phyloP scores from a whole-genome alignment of 1,284 basidiomycete species.

The Uromyces viciae-fabae region DNA sequence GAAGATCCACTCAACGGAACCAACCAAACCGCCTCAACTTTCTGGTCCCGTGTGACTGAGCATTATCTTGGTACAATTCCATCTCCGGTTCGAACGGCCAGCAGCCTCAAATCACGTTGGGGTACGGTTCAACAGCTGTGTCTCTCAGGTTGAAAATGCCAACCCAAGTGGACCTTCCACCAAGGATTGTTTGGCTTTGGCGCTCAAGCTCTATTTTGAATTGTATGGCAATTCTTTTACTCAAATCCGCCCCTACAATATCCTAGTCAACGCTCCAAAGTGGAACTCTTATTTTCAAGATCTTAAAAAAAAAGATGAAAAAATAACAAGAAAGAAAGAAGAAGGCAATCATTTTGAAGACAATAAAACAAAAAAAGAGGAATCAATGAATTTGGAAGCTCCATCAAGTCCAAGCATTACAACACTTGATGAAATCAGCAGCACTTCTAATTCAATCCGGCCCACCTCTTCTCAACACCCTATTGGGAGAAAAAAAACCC shows the following conservation, averaged over 20 bases:
- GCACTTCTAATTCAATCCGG: not conserved
- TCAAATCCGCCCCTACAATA: not conserved
- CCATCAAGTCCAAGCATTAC: too few species aligned
- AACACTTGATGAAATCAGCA: too few species aligned
- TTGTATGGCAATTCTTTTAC: not conserved
- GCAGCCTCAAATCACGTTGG: slow-evolving; percentile 1
- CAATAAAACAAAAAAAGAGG: too few species aligned
- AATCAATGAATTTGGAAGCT: too few species aligned
- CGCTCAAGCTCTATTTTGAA: not conserved
- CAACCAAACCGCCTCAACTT: not conserved
- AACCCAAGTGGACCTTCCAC: not conserved
- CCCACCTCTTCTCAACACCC: not conserved
- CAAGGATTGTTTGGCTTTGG: not conserved
- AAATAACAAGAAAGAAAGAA: too few species aligned
- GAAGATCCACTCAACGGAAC: not conserved
- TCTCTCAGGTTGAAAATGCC: not conserved
- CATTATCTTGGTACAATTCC: not conserved
- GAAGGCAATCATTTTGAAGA: too few species aligned
- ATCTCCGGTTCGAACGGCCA: not conserved
- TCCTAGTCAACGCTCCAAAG: not conserved
- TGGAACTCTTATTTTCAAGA: not conserved
- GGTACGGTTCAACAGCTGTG: not conserved
- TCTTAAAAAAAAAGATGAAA: not conserved
- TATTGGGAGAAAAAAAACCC: not conserved
- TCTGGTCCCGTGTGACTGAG: not conserved